Conservation (phyloP, 2,329 filamentous ascomycete species). For the Biscogniauxia sp. region DNA sequence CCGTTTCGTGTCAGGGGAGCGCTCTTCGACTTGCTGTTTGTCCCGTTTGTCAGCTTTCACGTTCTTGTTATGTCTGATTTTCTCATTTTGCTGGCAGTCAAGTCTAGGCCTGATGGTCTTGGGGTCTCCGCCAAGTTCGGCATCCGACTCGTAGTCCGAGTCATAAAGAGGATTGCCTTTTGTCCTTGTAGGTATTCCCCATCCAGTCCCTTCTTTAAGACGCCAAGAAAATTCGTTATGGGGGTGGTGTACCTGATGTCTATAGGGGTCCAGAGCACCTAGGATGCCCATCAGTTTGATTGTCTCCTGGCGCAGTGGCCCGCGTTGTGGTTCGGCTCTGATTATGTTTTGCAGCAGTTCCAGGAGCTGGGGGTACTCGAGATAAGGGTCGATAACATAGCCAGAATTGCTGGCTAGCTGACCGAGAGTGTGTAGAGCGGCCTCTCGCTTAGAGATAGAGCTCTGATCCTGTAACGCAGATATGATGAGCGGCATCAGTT, state of each 20-base stretch:
- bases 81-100: background rate
- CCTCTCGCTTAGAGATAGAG: conserved; percentile 84
- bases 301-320: conserved; percentile 83
- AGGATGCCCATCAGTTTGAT: conserved; percentile 96
- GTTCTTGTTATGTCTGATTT: background rate
- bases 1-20: conserved; percentile 75
- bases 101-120: conserved; percentile 12
- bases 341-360: conserved; percentile 93
- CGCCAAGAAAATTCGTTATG: conserved; percentile 15
- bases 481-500: conserved; percentile 92
- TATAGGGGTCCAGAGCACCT: conserved; percentile 92
- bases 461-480: conserved; percentile 92
- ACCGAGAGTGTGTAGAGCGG: conserved; percentile 84
- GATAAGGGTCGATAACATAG: conserved; percentile 94
- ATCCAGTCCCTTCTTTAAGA: conserved; percentile 10
- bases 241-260: conserved; percentile 63
- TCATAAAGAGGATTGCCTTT: conserved; percentile 13
- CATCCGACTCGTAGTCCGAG: conserved; percentile 7
- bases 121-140: background rate
- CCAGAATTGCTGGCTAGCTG: conserved; percentile 94
- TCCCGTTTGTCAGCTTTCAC: conserved; percentile 17
- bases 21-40: conserved; percentile 76
- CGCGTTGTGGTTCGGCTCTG: conserved; percentile 81
- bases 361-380: conserved; percentile 90
- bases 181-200: conserved; percentile 4